These are phyloP conservation scores for Edaphochlamys debaryana DNA, from an alignment of 139 green algal genomes.

Conservation along the genomic window DNA sequence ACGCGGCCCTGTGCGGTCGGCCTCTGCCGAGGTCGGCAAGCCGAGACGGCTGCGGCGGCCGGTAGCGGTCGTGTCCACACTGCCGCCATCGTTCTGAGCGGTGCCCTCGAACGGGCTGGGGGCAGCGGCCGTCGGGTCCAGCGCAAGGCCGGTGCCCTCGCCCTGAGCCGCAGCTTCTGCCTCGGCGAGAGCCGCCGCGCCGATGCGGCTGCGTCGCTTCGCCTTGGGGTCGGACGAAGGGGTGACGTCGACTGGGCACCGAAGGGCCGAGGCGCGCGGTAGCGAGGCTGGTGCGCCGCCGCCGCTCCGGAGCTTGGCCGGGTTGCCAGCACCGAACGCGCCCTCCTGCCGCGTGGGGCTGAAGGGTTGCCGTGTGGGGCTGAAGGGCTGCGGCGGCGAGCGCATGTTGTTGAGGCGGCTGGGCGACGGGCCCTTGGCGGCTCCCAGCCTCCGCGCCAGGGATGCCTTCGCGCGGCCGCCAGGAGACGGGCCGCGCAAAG, in stretches of 20 bases:
- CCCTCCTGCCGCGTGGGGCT: too few species aligned
- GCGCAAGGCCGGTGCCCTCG: neutral
- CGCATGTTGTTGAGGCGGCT: too few species aligned
- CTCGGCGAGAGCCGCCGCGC: neutral
- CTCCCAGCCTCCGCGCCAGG: too few species aligned
- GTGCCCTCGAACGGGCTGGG: conserved; percentile 35
- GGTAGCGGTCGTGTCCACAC: neutral
- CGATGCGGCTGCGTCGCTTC: conserved; percentile 28
- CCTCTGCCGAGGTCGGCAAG: neutral
- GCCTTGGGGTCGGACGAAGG: conserved; percentile 34
- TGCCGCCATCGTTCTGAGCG: conserved; percentile 6
- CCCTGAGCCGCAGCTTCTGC: neutral
- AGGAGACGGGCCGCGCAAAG: too few species aligned
- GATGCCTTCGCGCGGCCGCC: too few species aligned
- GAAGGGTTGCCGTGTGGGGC: neutral
- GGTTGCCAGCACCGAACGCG: too few species aligned
- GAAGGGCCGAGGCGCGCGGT: neutral
- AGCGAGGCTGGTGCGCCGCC: neutral
- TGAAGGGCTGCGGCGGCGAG: too few species aligned
- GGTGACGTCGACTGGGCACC: neutral
- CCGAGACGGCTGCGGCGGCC: too few species aligned
- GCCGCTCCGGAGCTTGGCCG: too few species aligned
- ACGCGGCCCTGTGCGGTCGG: too few species aligned
- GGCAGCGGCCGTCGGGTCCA: too few species aligned
- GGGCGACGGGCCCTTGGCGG: too few species aligned